phyloP scores from a whole-genome alignment of 176 grass and related monocot species.

The Zizania latifolia region DNA sequence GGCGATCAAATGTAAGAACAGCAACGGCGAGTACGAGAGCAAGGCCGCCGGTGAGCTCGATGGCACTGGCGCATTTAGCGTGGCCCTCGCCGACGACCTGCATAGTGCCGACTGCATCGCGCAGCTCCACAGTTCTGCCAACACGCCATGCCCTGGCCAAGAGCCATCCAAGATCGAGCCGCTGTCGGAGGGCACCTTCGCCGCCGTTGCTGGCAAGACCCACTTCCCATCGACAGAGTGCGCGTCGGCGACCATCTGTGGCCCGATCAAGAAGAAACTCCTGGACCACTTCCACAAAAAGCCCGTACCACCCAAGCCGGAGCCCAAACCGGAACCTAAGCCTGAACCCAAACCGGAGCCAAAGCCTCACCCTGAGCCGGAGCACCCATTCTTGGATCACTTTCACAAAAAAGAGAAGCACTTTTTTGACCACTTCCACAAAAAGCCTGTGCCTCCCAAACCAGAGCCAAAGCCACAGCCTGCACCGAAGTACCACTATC shows the following conservation, averaged over 20 bases:
- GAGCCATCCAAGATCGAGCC: conserved; percentile 14
- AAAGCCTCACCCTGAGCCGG: background rate
- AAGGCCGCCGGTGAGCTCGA: conserved; percentile 12
- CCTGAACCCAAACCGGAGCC: background rate
- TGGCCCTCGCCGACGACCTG: conserved; percentile 3
- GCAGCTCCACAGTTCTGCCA: background rate
- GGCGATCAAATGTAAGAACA: conserved; percentile 19
- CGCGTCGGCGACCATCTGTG: background rate
- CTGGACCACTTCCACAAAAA: conserved; percentile 20
- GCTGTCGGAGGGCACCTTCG: background rate
- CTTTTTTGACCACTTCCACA: background rate
- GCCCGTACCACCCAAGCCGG: background rate
- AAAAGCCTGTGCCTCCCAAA: background rate
- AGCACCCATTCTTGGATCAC: background rate
- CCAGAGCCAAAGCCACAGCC: background rate
- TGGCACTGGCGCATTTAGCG: conserved; percentile 4
- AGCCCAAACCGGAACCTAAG: background rate
- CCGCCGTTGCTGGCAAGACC: conserved; percentile 8
- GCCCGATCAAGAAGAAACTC: conserved; percentile 22
- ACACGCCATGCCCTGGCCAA: background rate
- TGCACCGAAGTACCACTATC: background rate
- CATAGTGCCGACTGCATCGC: background rate
- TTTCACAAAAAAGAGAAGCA: background rate
- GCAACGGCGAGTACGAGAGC: conserved; percentile 13
- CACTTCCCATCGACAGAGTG: background rate